Base-by-base conservation (phyloP, 176 grass and related monocot genomes). In the Zizania latifolia region DNA sequence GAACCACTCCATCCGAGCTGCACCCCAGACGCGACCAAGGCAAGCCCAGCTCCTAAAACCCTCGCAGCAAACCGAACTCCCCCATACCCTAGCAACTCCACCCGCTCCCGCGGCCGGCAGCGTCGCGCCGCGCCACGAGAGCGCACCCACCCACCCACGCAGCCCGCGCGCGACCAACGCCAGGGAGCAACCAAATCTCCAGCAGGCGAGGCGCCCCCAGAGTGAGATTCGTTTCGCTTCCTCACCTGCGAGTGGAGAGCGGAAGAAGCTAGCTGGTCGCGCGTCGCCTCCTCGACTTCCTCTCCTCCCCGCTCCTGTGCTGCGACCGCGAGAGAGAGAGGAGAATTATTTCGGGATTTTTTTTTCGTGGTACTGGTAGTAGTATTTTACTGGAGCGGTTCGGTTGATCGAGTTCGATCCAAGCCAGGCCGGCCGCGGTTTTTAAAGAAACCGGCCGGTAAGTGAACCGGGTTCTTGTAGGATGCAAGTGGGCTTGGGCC, bases 1-100 rank as follows among this genome's bases (percentile, higher is more conserved):
- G 44, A 48, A 19, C 4, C 4, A 31, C 46, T 23, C 15, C 11
- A 15, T 36, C 65, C 10, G 48, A 39, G 40, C 58, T 21, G 31
- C 36, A 30, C 26, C 54, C 46, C 5, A 14, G 8, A 53, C 71
- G 7, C 10, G 39, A 58, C 58, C 65, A 31, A 41, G 10, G 45
- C 21, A 37, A 71, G 37, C 3, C 71, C 29, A 8, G 15, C 16
- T 3, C n/a, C 29, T 15, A 38, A 74, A 74, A 66, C 31, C 68
- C 68, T 65, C 35, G 26, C 14, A 57, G 13, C 10, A 48, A 35
- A 51, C 11, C 31, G 26, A 68, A 50, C 38, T 35, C 7, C 38
- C 69, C 38, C 69, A 83, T 83, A 79, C 86, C 86, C 86, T 88
- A 88, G 80, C 12, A 79, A 10, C 12, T 46, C 22, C 6, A 27